Percentiles rank a stretch among this genome's conserved stretches.
These are phyloP conservation scores for Penicillium sp. DNA, from an alignment of 2,329 filamentous ascomycete genomes.

Conservation along the genomic window DNA sequence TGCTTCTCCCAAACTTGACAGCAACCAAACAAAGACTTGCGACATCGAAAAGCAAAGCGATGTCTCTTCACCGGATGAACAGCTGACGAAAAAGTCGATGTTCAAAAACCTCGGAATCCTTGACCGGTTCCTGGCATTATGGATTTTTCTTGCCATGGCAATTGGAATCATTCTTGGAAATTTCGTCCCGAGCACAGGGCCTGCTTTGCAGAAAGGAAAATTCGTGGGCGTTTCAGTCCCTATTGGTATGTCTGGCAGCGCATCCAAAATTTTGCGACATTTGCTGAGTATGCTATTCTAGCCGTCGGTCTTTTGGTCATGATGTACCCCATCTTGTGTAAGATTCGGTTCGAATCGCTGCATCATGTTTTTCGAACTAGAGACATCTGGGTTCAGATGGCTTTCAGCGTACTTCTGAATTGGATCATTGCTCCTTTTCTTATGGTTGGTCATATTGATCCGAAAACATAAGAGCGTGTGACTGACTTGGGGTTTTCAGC, in stretches of 20 bases:
- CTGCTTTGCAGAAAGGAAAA: slow-evolving; percentile 65
- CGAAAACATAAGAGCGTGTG: fast-evolving
- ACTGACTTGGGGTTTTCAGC: slow-evolving; percentile 26
- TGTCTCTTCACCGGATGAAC: not conserved
- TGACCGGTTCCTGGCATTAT: slow-evolving; percentile 64
- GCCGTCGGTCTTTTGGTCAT: slow-evolving; percentile 81
- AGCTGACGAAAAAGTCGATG: slow-evolving; percentile 21
- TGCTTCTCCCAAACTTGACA: not conserved
- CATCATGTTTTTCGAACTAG: slow-evolving; percentile 63
- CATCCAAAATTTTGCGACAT: not conserved
- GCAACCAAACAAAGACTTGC: not conserved
- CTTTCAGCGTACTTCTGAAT: slow-evolving; percentile 73
- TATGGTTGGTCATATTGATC: slow-evolving; percentile 59
- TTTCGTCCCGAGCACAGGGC: slow-evolving; percentile 63
- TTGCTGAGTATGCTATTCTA: slow-evolving; percentile 32
- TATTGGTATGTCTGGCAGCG: slow-evolving; percentile 51
- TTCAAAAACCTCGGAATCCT: slow-evolving; percentile 57
- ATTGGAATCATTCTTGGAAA: slow-evolving; percentile 74
- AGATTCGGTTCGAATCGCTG: slow-evolving; percentile 74
- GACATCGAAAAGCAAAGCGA: slow-evolving; percentile 6
- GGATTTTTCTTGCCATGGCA: slow-evolving; percentile 78
- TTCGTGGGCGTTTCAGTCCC: slow-evolving; percentile 71
- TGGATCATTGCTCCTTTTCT: slow-evolving; percentile 82
- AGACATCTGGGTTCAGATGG: slow-evolving; percentile 74
- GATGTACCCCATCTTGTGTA: slow-evolving; percentile 94